Percentiles rank a stretch among this genome's conserved stretches.
Conservation (phyloP, 352 stramenopile genomes). For the Pilasporangium apinafurcum region DNA sequence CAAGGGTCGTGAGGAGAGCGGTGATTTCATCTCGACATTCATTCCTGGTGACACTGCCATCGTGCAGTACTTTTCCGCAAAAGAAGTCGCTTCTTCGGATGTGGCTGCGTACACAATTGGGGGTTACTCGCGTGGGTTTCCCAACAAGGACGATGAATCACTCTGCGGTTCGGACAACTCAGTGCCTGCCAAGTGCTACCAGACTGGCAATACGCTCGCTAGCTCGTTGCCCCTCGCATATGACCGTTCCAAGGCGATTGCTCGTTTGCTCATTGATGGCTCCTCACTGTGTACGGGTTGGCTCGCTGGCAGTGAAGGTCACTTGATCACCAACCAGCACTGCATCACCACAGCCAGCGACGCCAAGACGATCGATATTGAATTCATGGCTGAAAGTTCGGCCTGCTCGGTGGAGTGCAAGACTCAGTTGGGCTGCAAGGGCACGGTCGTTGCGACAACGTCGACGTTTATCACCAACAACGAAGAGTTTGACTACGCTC, state of each 20-base stretch:
- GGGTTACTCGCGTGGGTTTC: slow-evolving; percentile 38
- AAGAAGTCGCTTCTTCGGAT: not conserved
- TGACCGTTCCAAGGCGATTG: slow-evolving; percentile 28
- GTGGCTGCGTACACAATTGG: slow-evolving; percentile 27
- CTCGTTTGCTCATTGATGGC: slow-evolving; percentile 54
- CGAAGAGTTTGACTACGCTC: slow-evolving; percentile 38
- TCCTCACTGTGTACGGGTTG: slow-evolving; percentile 52
- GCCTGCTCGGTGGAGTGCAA: slow-evolving; percentile 41
- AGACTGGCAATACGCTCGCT: slow-evolving; percentile 10
- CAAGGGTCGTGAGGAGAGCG: slow-evolving; percentile 20
- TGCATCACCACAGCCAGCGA: slow-evolving; percentile 31
- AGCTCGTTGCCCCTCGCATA: slow-evolving; percentile 30
- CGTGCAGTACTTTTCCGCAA: slow-evolving; percentile 32
- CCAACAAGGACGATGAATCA: slow-evolving; percentile 18
- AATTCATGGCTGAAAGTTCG: slow-evolving; percentile 50
- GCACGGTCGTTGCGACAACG: slow-evolving; percentile 33
- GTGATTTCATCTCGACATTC: slow-evolving; percentile 39
- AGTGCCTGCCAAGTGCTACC: slow-evolving; percentile 44
- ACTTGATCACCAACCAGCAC: slow-evolving; percentile 73
- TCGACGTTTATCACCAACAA: slow-evolving; percentile 34
- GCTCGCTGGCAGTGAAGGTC: slow-evolving; percentile 45
- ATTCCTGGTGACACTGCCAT: slow-evolving; percentile 30
- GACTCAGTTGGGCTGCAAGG: slow-evolving; percentile 29
- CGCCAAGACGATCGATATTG: slow-evolving; percentile 33
- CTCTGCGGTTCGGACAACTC: slow-evolving; percentile 48